Evolutionary conservation across 2,329 filamentous ascomycete species (phyloP), one percentile per base, ranked within the genome.

Genomic region (Kalmusia sp.): DNA sequence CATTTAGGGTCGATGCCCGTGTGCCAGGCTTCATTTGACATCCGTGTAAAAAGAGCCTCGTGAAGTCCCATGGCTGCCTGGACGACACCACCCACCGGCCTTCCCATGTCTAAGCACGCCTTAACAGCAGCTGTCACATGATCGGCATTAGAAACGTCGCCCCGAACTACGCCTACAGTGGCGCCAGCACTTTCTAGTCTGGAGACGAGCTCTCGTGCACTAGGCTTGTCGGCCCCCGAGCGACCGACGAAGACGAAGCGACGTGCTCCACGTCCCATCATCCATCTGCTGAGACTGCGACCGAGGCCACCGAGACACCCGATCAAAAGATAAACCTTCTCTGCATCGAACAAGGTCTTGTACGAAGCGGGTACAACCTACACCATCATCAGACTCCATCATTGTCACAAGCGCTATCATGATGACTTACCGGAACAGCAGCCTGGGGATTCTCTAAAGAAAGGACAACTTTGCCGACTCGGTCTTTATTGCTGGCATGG

Each of bases 1-100:
- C 65, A 54, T 38, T 69, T 69, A 11, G 65, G 58, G 11, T 44
- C 27, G 5, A 56, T 25, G 12, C 17, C 49, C 12, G 47, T 30
- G 15, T 45, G 44, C n/a, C 17, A 51, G 3, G 33, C 14, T 7
- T 19, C 34, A 9, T 38, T 9, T 11, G 45, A 21, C 49, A 53
- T 41, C 14, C 21, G 40, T 11, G 46, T 21, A 17, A 49, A 55
- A 7, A 37, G 25, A 12, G 37, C 25, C 15, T 58, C 55, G 17
- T 51, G 22, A 4, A 38, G 35, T 14, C 21, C 45, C 24, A 52
- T 46, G 31, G 53, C 53, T 9, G 46, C 43, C 9, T 59, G 49
- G 7, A 57, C 28, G 12, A 59, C 54, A 25, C 56, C 56, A 3
- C 37, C 35, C 8, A 50, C 35, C 2, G 1, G 1, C 12, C 15